Conservation (phyloP, 305 asterid genomes). For the Fraxinus xanthoxyloides region DNA sequence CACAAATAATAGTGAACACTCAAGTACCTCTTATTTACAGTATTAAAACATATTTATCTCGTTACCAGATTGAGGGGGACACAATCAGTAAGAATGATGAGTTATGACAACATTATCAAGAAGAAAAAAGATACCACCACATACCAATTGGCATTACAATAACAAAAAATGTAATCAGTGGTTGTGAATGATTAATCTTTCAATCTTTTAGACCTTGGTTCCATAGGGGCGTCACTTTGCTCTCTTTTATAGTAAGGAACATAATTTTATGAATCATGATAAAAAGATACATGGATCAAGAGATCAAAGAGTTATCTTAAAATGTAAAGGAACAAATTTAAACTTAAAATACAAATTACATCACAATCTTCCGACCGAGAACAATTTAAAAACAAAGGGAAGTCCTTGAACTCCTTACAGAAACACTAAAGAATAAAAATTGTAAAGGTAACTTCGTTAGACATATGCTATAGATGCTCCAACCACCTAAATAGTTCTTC, state of each 20-base stretch:
- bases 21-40: background rate
- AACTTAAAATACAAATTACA: background rate
- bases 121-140: background rate
- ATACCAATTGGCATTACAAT: background rate
- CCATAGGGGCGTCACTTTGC: background rate
- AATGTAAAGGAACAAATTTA: background rate
- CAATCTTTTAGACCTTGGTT: background rate
- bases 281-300: background rate
- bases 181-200: background rate
- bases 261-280: background rate
- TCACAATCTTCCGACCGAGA: background rate
- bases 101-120: background rate
- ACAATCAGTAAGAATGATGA: background rate
- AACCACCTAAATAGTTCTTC: background rate
- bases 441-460: background rate
- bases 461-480: background rate
- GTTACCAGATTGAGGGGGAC: background rate
- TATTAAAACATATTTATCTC: background rate
- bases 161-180: background rate
- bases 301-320: background rate
- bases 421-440: background rate
- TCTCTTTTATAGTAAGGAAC: background rate
- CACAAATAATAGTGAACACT: background rate
- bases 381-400: background rate
- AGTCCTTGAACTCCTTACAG: background rate